Evolutionary conservation across 495 filamentous ascomycete species (phyloP).

Genomic region (Neurospora tetrasperma): DNA sequence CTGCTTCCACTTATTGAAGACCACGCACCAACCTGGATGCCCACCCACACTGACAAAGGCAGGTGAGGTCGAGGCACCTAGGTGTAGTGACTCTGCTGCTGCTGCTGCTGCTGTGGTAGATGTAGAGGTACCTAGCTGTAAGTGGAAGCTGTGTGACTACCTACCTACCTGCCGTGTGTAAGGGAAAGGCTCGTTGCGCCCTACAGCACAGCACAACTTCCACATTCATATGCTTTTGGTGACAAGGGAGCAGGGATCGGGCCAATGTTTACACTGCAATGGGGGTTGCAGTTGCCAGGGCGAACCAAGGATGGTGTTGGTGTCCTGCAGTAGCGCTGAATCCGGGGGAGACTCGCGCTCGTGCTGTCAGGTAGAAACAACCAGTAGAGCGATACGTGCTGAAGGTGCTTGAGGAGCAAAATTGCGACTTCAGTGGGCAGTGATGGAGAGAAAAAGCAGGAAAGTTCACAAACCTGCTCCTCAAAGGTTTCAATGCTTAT

Average conservation of each 20-base stretch:
- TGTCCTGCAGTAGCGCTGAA: conserved; percentile 3
- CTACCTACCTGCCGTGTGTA: background rate
- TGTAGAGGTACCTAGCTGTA: background rate
- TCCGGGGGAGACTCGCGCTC: background rate
- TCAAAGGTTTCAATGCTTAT: background rate
- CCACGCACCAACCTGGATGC: background rate
- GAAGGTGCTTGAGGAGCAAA: background rate
- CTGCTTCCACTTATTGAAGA: background rate
- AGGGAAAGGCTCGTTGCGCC: background rate
- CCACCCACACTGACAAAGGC: background rate
- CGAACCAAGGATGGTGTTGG: conserved; percentile 3
- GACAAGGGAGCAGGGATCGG: conserved; percentile 1
- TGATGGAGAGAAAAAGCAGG: background rate
- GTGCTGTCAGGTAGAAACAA: background rate
- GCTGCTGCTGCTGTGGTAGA: background rate
- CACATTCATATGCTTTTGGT: background rate
- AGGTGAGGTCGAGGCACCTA: background rate
- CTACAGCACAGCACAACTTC: background rate
- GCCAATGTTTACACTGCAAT: conserved; percentile 12
- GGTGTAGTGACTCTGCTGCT: background rate
- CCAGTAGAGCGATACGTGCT: background rate
- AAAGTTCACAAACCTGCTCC: background rate
- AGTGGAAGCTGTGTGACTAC: background rate
- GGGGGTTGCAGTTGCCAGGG: conserved; percentile 20
- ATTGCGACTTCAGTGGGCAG: background rate